These are phyloP conservation scores for Acmispon strigosus DNA, from an alignment of 306 rosid species.

Conservation along the genomic window DNA sequence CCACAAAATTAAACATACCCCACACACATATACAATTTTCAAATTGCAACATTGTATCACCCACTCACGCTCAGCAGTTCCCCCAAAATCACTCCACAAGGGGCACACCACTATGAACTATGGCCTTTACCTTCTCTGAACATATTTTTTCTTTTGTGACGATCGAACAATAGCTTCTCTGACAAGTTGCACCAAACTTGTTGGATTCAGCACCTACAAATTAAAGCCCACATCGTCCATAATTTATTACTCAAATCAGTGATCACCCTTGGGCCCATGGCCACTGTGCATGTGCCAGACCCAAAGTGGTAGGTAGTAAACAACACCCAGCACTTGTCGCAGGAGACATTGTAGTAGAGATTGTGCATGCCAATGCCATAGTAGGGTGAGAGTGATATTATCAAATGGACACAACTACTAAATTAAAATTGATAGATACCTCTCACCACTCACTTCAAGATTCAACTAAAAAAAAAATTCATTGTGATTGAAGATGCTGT, in stretches of 20 bases:
- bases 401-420: constrained; percentile 12
- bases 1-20: too few species aligned
- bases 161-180: background rate
- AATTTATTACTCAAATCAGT: background rate
- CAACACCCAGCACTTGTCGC: background rate
- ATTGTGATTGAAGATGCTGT: background rate
- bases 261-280: background rate
- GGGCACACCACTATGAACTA: too few species aligned
- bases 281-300: background rate
- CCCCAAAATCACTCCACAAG: too few species aligned
- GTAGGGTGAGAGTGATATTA: background rate
- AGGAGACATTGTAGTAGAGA: too few species aligned
- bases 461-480: background rate
- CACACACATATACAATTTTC: too few species aligned
- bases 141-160: too few species aligned
- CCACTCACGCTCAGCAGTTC: too few species aligned
- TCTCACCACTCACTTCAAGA: background rate
- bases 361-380: background rate
- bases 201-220: constrained; percentile 14
- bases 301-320: constrained; percentile 2
- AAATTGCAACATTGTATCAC: too few species aligned
- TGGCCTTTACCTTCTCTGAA: too few species aligned
- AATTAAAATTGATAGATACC: constrained; percentile 12
- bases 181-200: constrained; percentile 8
- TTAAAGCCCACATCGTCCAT: background rate